A percentile compares a stretch with the other conserved stretches of the same genome.
These are phyloP conservation scores for Ophiostoma australiae DNA, from an alignment of 2,329 filamentous ascomycete species.

Conservation along the genomic window DNA sequence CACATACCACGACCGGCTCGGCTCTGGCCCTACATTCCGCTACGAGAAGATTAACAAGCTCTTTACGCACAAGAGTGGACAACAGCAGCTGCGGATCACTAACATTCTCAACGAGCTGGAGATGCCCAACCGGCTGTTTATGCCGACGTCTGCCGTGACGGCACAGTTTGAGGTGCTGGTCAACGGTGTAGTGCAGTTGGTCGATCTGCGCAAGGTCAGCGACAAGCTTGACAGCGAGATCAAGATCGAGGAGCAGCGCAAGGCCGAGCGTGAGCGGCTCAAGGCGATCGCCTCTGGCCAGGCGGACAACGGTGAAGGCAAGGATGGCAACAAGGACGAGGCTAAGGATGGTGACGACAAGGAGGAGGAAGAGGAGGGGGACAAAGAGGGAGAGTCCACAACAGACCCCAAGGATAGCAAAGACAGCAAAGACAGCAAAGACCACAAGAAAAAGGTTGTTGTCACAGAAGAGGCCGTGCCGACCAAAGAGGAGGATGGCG, in stretches of 20 bases:
- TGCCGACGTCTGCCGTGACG: conserved; percentile 69
- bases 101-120: conserved; percentile 68
- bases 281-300: conserved; percentile 25
- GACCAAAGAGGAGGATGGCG: conserved; percentile 28
- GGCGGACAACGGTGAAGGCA: conserved; percentile 23
- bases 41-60: conserved; percentile 76
- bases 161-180: conserved; percentile 67
- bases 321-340: conserved; percentile 7
- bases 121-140: conserved; percentile 62
- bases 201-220: conserved; percentile 67
- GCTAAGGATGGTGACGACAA: conserved; percentile 2
- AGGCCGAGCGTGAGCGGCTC: conserved; percentile 47
- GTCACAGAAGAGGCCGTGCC: conserved; percentile 20
- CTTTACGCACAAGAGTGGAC: conserved; percentile 68
- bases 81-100: conserved; percentile 70
- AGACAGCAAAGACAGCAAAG: not conserved
- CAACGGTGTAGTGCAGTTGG: conserved; percentile 59
- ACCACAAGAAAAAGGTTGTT: not conserved
- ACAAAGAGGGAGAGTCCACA: not conserved
- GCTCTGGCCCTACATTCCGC: conserved; percentile 83
- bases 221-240: conserved; percentile 74
- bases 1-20: conserved; percentile 75
- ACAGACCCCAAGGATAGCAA: not conserved
- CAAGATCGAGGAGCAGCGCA: conserved; percentile 54
- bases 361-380: not conserved